Conservation (phyloP, 306 rosid genomes). For the Delonix regia region DNA sequence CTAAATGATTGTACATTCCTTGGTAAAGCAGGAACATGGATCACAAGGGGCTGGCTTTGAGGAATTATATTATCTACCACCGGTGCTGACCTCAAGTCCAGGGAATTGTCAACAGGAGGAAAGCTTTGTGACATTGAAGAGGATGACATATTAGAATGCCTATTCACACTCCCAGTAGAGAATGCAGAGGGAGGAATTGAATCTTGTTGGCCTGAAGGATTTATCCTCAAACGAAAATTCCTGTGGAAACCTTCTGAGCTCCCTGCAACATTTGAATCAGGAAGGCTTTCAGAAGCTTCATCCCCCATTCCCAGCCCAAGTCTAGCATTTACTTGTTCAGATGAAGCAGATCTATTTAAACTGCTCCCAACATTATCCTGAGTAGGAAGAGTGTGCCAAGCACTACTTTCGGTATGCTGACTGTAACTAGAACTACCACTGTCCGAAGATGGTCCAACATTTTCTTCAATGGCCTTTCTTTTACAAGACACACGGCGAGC, state of each 20-base stretch:
- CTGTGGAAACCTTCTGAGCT: slow-evolving; percentile 60
- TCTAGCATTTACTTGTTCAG: slow-evolving; percentile 58
- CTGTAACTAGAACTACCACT: slow-evolving; percentile 69
- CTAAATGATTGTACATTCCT: slow-evolving; percentile 66
- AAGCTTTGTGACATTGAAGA: slow-evolving; percentile 54
- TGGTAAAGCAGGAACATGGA: slow-evolving; percentile 65
- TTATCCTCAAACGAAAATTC: slow-evolving; percentile 68
- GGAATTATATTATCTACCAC: slow-evolving; percentile 50
- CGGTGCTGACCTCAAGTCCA: slow-evolving; percentile 59
- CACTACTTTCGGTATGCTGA: slow-evolving; percentile 55
- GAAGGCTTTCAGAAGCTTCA: slow-evolving; percentile 45
- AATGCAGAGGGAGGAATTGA: slow-evolving; percentile 41
- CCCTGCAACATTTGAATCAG: slow-evolving; percentile 54
- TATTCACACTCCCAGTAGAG: slow-evolving; percentile 48
- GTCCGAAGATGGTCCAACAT: slow-evolving; percentile 59
- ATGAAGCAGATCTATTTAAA: slow-evolving; percentile 44
- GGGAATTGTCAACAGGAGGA: slow-evolving; percentile 55
- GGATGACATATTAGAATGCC: slow-evolving; percentile 60
- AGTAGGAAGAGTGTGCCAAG: slow-evolving; percentile 51
- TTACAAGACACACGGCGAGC: slow-evolving; percentile 67
- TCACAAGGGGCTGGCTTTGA: slow-evolving; percentile 61
- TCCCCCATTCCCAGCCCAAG: slow-evolving; percentile 56
- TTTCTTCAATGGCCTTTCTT: slow-evolving; percentile 75
- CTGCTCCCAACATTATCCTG: slow-evolving; percentile 51
- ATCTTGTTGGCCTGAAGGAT: slow-evolving; percentile 56